Conservation (phyloP, 176 grass and related monocot genomes). For the Aegilops bicornis region DNA sequence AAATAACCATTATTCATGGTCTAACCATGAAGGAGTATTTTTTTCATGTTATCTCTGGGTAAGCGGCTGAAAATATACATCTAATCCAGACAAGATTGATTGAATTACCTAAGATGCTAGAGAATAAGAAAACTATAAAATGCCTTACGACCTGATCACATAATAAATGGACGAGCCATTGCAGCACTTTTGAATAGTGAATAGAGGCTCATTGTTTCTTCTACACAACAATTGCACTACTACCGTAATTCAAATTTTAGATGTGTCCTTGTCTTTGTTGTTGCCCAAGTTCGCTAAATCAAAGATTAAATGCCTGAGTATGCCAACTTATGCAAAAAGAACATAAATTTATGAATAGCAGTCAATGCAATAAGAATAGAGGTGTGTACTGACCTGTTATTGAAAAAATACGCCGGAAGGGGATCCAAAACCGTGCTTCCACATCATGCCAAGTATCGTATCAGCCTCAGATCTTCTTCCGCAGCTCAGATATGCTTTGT, state of each 20-base stretch:
- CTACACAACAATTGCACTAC: neutral
- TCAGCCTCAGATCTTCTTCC: conserved; percentile 56
- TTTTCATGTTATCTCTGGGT: neutral
- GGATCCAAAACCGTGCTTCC: conserved; percentile 63
- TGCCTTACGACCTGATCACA: neutral
- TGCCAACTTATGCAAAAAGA: neutral
- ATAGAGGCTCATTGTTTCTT: neutral
- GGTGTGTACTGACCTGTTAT: conserved; percentile 40
- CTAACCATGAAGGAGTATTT: neutral
- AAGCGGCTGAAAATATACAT: neutral
- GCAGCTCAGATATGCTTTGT: conserved; percentile 64
- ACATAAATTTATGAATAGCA: conserved; percentile 10
- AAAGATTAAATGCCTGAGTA: neutral
- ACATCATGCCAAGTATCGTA: conserved; percentile 72
- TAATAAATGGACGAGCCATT: neutral
- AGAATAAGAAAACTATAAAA: neutral
- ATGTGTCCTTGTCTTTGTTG: neutral
- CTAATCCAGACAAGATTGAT: neutral
- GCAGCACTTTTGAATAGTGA: neutral
- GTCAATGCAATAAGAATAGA: neutral
- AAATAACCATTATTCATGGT: neutral
- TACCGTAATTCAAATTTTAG: neutral
- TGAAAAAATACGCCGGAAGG: conserved; percentile 10
- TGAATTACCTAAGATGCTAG: neutral
- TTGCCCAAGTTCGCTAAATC: neutral